Conservation (phyloP, 1,139 yeast genomes). For the Nakaseomyces sp. region DNA sequence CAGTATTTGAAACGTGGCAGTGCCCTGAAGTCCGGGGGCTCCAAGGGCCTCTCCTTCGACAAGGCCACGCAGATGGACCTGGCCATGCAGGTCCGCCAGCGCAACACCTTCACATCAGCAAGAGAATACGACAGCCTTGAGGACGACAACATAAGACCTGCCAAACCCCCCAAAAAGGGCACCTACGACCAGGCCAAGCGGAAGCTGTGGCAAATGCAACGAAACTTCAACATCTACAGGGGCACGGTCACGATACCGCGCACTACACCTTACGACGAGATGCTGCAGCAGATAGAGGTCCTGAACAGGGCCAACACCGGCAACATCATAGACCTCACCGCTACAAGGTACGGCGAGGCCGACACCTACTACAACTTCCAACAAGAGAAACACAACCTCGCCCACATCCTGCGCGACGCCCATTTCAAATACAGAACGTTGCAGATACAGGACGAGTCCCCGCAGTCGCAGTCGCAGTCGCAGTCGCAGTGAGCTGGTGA, state of each 20-base stretch:
- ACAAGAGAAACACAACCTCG: neutral
- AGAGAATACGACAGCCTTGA: neutral
- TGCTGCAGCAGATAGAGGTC: conserved; percentile 23
- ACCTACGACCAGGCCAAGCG: conserved; percentile 1
- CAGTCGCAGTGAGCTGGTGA: no score
- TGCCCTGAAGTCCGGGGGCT: neutral
- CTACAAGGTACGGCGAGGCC: conserved; percentile 24
- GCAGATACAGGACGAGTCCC: neutral
- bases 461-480: no score
- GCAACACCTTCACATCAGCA: neutral
- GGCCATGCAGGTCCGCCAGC: neutral
- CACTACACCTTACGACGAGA: conserved; percentile 21
- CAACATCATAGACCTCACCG: conserved; percentile 24
- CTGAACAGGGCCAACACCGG: conserved; percentile 23
- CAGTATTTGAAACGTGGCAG: neutral
- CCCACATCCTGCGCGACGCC: neutral
- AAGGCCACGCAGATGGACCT: neutral
- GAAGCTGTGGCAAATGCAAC: conserved; percentile 24
- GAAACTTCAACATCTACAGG: conserved; percentile 18
- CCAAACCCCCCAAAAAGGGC: neutral
- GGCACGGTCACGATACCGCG: conserved; percentile 20
- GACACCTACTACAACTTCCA: conserved; percentile 7
- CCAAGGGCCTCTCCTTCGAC: neutral
- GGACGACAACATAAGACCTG: neutral
- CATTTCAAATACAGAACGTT: conserved; percentile 2